A percentile compares a stretch with the other conserved stretches of the same genome.
phyloP scores from a whole-genome alignment of 768 basidiomycete genomes.

The Pisolithus microcarpus region DNA sequence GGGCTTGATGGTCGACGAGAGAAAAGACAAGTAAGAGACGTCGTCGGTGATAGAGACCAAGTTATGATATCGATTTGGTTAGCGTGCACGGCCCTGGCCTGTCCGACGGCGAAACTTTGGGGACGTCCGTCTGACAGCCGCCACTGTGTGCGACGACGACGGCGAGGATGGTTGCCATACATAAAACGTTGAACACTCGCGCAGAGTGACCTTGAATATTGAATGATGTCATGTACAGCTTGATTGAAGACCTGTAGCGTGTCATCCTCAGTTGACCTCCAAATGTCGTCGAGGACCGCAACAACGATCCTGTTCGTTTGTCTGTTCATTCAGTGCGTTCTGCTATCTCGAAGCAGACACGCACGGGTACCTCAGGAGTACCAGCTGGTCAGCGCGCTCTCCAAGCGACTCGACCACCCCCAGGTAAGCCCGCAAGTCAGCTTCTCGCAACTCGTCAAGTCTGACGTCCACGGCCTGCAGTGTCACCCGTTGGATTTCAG shows the following conservation, averaged over 20 bases:
- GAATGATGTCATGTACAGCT: not conserved
- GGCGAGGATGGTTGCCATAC: too few relatives aligned
- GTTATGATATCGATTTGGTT: too few relatives aligned
- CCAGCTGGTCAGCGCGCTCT: not conserved
- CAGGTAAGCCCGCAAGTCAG: slow-evolving; percentile 10
- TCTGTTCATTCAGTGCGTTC: slow-evolving; percentile 49
- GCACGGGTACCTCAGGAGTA: slow-evolving; percentile 20
- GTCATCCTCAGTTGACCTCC: not conserved
- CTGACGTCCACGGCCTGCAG: slow-evolving; percentile 27
- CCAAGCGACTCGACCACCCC: not conserved
- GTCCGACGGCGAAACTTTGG: too few relatives aligned
- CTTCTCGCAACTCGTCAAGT: not conserved
- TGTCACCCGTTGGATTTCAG: slow-evolving; percentile 60
- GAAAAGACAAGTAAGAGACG: not conserved
- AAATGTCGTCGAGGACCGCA: slow-evolving; percentile 43
- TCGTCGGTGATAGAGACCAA: not conserved
- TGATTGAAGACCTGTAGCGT: not conserved
- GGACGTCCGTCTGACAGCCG: too few relatives aligned
- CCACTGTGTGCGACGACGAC: too few relatives aligned
- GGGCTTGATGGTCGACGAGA: not conserved
- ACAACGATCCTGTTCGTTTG: slow-evolving; percentile 46
- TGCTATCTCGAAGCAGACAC: slow-evolving; percentile 61
- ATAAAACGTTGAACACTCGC: too few relatives aligned
- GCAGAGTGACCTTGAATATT: too few relatives aligned
- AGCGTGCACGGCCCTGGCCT: too few relatives aligned